Conservation (phyloP, 371 early-diverging fungal genomes). For the Syncephalastrum monosporum region DNA sequence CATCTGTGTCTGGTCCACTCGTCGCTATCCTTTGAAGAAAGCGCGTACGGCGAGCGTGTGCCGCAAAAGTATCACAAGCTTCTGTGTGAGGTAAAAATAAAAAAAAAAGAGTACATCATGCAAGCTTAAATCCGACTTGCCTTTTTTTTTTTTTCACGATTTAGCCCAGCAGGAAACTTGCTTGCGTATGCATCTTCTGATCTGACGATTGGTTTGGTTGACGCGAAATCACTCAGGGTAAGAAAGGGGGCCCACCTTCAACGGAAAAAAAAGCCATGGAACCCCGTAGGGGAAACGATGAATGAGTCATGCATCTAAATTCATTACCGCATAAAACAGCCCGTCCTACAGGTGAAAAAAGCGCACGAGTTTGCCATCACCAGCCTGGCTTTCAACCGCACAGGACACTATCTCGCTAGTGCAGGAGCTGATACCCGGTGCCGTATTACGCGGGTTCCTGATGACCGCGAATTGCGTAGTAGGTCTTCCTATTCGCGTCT, state of each 20-base stretch:
- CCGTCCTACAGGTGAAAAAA: constrained; percentile 38
- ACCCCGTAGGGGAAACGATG: constrained; percentile 1
- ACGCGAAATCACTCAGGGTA: constrained; percentile 56
- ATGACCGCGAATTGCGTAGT: constrained; percentile 23
- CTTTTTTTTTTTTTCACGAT: constrained; percentile 20
- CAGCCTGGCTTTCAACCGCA: constrained; percentile 48
- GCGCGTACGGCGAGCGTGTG: constrained; percentile 31
- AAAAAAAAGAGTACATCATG: neutral
- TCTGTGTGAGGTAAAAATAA: constrained; percentile 29
- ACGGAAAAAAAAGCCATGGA: constrained; percentile 5
- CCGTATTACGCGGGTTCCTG: constrained; percentile 43
- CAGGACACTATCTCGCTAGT: constrained; percentile 45
- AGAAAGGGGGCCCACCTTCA: constrained; percentile 4
- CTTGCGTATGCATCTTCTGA: constrained; percentile 65
- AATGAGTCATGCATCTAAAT: constrained; percentile 4
- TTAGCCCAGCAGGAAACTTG: constrained; percentile 51
- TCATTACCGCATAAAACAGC: constrained; percentile 11
- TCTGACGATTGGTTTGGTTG: constrained; percentile 53
- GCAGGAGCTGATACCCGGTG: constrained; percentile 60
- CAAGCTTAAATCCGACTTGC: neutral
- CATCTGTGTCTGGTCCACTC: constrained; percentile 33
- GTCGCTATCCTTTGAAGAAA: constrained; percentile 23
- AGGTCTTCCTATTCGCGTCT: neutral
- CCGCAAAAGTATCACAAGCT: constrained; percentile 34
- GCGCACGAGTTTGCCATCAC: constrained; percentile 58